Evolutionary conservation across 768 basidiomycete species (phyloP).

Genomic region (Pulveroboletus sp.): DNA sequence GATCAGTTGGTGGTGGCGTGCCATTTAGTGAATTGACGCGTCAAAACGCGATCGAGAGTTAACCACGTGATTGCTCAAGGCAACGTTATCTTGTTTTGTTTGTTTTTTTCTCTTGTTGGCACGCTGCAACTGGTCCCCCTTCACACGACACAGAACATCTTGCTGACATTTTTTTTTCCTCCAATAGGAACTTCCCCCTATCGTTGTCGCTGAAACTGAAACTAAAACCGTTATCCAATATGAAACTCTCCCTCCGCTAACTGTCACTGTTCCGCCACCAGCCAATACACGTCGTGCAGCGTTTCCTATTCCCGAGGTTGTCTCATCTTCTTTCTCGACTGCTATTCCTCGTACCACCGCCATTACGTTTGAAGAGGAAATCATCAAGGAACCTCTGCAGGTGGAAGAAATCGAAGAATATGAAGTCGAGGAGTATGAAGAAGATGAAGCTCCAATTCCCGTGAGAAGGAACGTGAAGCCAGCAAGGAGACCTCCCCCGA

Average conservation of each 20-base stretch:
- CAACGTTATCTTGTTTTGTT: slow-evolving; percentile 26
- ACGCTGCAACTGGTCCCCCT: slow-evolving; percentile 38
- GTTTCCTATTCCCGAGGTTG: slow-evolving; percentile 65
- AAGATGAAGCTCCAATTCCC: slow-evolving; percentile 40
- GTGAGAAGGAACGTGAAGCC: slow-evolving; percentile 42
- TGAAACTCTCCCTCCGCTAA: slow-evolving; percentile 51
- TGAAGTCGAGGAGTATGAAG: slow-evolving; percentile 40
- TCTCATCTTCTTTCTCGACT: slow-evolving; percentile 54
- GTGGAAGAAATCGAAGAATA: slow-evolving; percentile 39
- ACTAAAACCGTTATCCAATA: slow-evolving; percentile 62
- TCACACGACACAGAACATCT: slow-evolving; percentile 24
- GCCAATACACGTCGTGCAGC: slow-evolving; percentile 77
- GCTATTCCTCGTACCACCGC: slow-evolving; percentile 73
- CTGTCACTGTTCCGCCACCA: slow-evolving; percentile 70
- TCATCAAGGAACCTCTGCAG: slow-evolving; percentile 31
- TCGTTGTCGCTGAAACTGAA: slow-evolving; percentile 48
- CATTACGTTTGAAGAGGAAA: slow-evolving; percentile 63
- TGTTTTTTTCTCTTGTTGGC: slow-evolving; percentile 21
- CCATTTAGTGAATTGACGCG: slow-evolving; percentile 28
- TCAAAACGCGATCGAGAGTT: slow-evolving; percentile 22
- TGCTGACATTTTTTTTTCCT: slow-evolving; percentile 34
- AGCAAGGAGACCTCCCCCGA: slow-evolving; percentile 48
- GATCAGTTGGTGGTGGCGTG: slow-evolving; percentile 33
- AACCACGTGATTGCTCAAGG: slow-evolving; percentile 29
- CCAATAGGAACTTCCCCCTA: slow-evolving; percentile 41